A percentile compares a stretch with the other conserved stretches of the same genome.
Conservation (phyloP, 768 basidiomycete genomes). For the Agrocybe chaxingu region DNA sequence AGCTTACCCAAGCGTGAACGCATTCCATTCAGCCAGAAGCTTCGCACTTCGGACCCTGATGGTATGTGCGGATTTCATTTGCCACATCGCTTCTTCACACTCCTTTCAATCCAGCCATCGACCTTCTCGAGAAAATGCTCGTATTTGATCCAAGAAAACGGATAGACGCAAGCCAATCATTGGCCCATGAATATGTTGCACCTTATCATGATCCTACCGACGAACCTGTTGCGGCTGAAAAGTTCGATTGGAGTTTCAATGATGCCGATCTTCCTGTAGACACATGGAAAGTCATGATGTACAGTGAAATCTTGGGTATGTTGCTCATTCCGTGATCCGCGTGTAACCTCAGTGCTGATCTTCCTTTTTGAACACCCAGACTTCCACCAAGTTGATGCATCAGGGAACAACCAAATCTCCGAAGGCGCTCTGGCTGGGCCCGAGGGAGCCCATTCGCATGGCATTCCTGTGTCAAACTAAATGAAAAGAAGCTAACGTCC, state of each 20-base stretch:
- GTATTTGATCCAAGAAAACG: slow-evolving; percentile 98
- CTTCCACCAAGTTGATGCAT: slow-evolving; percentile 72
- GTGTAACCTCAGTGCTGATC: neutral
- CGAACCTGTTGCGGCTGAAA: slow-evolving; percentile 89
- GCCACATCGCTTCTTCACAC: neutral
- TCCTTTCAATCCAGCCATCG: slow-evolving; percentile 59
- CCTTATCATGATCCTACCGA: slow-evolving; percentile 99
- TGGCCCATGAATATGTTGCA: slow-evolving; percentile 89
- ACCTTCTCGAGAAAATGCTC: slow-evolving; percentile 97
- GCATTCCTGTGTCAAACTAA: slow-evolving; percentile 14
- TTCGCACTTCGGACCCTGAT: slow-evolving; percentile 82
- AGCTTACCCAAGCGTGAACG: slow-evolving; percentile 95
- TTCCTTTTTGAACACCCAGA: slow-evolving; percentile 35
- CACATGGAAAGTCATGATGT: slow-evolving; percentile 99
- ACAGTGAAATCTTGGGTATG: slow-evolving; percentile 93
- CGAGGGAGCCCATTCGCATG: slow-evolving; percentile 28
- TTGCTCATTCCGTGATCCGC: neutral
- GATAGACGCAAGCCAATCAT: slow-evolving; percentile 89
- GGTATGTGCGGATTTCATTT: slow-evolving; percentile 42
- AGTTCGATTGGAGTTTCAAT: slow-evolving; percentile 99
- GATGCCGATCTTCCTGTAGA: slow-evolving; percentile 98
- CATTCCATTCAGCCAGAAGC: slow-evolving; percentile 92
- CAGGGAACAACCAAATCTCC: slow-evolving; percentile 44
- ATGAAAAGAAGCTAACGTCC: neutral
- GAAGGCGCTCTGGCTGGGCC: slow-evolving; percentile 72